Conservation (phyloP, 148 eudicot species). For the Fagopyrum esculentum region DNA sequence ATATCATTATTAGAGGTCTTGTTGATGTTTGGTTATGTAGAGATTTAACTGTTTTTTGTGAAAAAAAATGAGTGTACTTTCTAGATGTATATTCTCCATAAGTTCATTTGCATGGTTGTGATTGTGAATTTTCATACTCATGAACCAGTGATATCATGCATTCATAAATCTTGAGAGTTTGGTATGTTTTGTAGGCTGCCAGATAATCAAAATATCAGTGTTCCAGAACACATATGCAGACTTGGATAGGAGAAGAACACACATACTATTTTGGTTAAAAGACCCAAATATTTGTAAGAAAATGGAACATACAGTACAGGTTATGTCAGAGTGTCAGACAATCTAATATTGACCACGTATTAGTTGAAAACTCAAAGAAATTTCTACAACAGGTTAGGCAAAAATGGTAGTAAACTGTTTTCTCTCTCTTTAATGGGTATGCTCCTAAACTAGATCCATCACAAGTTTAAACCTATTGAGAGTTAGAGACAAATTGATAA, state of each 20-base stretch:
- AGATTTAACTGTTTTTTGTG: slow-evolving; percentile 1
- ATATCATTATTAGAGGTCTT: neutral
- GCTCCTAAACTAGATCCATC: neutral
- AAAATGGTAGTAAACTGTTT: neutral
- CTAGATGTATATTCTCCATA: slow-evolving; percentile 10
- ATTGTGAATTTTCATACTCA: neutral
- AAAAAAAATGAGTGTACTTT: neutral
- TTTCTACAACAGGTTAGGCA: neutral
- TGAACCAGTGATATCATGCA: neutral
- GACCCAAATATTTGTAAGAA: neutral
- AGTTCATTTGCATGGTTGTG: neutral
- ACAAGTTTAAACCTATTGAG: neutral
- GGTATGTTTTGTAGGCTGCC: neutral
- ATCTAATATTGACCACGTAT: no score
- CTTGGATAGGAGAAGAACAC: neutral
- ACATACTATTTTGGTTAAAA: neutral
- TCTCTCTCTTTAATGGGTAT: neutral
- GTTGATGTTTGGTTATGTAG: neutral
- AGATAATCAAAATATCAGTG: neutral
- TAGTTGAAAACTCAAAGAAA: neutral
- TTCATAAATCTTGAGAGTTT: neutral
- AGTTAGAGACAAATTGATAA: neutral
- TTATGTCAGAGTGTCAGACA: no score
- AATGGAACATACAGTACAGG: neutral
- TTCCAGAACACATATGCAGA: neutral